phyloP scores from a whole-genome alignment of 2,329 filamentous ascomycete genomes.

The Dactylellina haptotyla region DNA sequence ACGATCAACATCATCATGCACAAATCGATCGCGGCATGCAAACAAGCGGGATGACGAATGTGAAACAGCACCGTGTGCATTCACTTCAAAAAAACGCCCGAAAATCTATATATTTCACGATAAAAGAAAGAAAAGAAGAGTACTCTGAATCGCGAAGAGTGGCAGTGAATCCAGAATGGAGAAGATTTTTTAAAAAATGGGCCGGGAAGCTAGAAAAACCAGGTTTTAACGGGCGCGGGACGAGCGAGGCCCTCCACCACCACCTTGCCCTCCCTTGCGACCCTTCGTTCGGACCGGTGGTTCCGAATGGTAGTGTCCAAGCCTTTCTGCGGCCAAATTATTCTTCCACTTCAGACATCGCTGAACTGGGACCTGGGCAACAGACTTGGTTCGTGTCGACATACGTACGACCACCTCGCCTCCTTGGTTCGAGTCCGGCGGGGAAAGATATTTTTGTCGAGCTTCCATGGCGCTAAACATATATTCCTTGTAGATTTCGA shows the following conservation, averaged over 20 bases:
- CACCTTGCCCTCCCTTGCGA: conserved; percentile 38
- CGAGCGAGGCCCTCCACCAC: conserved; percentile 22
- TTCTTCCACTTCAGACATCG: conserved; percentile 75
- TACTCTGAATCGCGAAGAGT: too few species aligned
- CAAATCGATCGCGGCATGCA: conserved; percentile 8
- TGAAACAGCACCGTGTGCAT: conserved; percentile 9
- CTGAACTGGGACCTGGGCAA: conserved; percentile 67
- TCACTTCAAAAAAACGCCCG: not conserved
- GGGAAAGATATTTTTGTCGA: conserved; percentile 76
- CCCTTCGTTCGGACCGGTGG: conserved; percentile 64
- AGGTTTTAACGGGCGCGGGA: conserved; percentile 40
- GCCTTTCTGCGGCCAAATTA: conserved; percentile 68
- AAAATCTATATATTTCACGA: too few species aligned
- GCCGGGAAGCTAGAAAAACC: not conserved
- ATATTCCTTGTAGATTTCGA: conserved; percentile 77
- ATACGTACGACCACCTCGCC: conserved; percentile 68
- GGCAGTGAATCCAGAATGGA: too few species aligned
- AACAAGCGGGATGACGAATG: conserved; percentile 12
- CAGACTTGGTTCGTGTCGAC: conserved; percentile 72
- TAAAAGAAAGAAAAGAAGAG: too few species aligned
- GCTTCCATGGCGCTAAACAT: conserved; percentile 83
- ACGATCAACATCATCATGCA: conserved; percentile 25
- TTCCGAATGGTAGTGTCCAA: conserved; percentile 71
- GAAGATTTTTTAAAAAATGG: too few species aligned
- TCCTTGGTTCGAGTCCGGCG: conserved; percentile 64